phyloP scores from a whole-genome alignment of 805 yeast genomes.

The Starmerella stellata region DNA sequence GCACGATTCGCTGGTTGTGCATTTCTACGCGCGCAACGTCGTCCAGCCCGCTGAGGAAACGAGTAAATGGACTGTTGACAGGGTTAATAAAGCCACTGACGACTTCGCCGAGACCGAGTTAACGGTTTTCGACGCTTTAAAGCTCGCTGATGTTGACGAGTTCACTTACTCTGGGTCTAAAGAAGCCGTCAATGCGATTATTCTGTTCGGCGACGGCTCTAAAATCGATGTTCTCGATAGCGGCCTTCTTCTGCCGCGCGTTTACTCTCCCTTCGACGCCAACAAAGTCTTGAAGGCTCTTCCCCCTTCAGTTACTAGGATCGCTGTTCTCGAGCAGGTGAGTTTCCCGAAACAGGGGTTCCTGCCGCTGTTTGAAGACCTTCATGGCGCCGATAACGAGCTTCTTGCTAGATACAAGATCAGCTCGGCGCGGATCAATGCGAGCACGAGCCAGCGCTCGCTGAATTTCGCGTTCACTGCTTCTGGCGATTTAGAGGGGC shows the following conservation, averaged over 20 bases:
- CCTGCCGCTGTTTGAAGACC: conserved; percentile 59
- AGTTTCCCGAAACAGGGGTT: conserved; percentile 29
- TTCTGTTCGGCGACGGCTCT: conserved; percentile 43
- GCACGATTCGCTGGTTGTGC: conserved; percentile 43
- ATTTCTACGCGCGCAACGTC: conserved; percentile 36
- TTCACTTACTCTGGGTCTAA: conserved; percentile 29
- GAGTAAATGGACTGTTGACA: conserved; percentile 16
- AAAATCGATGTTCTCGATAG: conserved; percentile 23
- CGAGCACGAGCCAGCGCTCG: conserved; percentile 25
- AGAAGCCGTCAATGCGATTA: conserved; percentile 33
- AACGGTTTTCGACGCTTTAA: conserved; percentile 18
- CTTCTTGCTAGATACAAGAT: conserved; percentile 21
- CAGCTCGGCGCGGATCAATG: conserved; percentile 39
- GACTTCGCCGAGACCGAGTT: conserved; percentile 6
- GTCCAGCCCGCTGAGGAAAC: conserved; percentile 5
- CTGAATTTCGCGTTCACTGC: conserved; percentile 1
- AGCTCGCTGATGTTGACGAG: conserved; percentile 24
- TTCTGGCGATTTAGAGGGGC: background rate
- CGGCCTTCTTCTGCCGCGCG: conserved; percentile 41
- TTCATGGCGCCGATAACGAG: conserved; percentile 36
- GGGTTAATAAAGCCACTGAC: conserved; percentile 16
- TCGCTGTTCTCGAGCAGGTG: conserved; percentile 55
- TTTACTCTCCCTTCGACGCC: conserved; percentile 57
- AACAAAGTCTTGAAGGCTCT: conserved; percentile 31
- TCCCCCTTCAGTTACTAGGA: conserved; percentile 36